Base-by-base conservation (phyloP, 306 rosid genomes). In the Vigna nakashimae region DNA sequence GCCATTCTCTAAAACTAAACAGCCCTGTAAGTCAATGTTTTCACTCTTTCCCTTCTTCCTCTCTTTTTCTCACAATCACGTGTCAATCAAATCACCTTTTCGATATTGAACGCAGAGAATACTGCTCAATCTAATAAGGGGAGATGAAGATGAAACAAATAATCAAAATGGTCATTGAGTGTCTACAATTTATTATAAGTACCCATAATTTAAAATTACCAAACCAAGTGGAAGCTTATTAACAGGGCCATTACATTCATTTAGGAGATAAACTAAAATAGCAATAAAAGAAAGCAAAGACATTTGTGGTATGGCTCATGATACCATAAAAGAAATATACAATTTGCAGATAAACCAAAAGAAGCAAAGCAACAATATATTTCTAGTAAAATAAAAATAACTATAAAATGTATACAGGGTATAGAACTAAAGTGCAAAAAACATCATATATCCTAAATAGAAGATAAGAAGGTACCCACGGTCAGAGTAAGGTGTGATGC, bases 401-500 rank as follows among this genome's bases (percentile, higher is more conserved):
- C 49, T 46, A 24, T 9, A 69, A 28, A 15, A 6, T 60, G 45
- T 60, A n/a, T 30, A 13, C 22, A 60, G 57, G 24, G 43, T 32
- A 50, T 40, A 9, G 77, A 71, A 36, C 38, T 49, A 49, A 77
- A 81, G 45, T 48, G 76, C 56, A 46, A 22, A 66, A 56, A 3
- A 49, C 57, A 57, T 20, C 17, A 34, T 11, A 50, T 17, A 62
- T 17, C 17, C 67, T 0, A 60, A 3, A 36, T 9, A 22, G 14
- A 56, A 48, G 11, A 52, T 6, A 72, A 67, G 43, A 70, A 69
- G 57, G 58, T 43, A 79, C 83, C 79, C 78, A 83, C 83, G 81
- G 5, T 79, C 81, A 5, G 78, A 74, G 74, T 83, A 83, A 51
- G 86, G 83, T 24, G 86, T 79, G 13, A 83, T 79, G 81, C 86